Evolutionary conservation across 768 basidiomycete species (phyloP), one percentile per base, ranked within the genome.

Genomic region (Hygrophoropsis aurantiaca): DNA sequence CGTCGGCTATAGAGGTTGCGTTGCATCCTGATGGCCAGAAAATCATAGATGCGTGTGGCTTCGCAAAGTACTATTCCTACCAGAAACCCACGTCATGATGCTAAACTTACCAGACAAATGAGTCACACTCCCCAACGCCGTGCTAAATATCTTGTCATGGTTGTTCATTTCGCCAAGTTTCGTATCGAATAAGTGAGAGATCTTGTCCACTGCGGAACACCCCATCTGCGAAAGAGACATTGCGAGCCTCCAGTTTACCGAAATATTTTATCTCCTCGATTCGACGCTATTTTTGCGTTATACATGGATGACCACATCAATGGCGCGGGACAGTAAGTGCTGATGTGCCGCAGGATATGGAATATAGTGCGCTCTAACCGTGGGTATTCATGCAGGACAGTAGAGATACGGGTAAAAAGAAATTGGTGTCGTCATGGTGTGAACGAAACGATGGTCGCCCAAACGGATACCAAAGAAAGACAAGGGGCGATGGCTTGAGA

Each of bases 241-340:
- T 61, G 58, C 58, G 27, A 30, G 13, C 13, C 27, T 33, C 18
- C 46, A 15, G 7, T 9, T 38, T n/a, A 16, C 20, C 20, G 36
- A n/a, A n/a, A 38, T 16, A 21, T 38, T n/a, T 49, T 66, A 30
- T 44, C 46, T 2, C 44, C 50, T 5, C 46, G 33, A 10, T 60
- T 60, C 44, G 56, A 64, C 39, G 64, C 62, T 2, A 56, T 66
- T 0, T 45, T 62, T 3, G 62, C 49, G 10, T 61, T 66, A 42
- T 66, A 66, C 41, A 58, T 60, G 5, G 53, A 62, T 37, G 62
- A 61, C 39, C 64, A 66, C 39, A 50, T 61, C 10, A 58, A 56
- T 9, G 44, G 46, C 21, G 58, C 55, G 18, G 62, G 64, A 44
- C 64, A 66, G 44, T 56, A 45, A 10, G 15, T 20, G 44, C 59